phyloP scores from a whole-genome alignment of 2,329 filamentous ascomycete genomes.

The Fusarium pseudonygamai region DNA sequence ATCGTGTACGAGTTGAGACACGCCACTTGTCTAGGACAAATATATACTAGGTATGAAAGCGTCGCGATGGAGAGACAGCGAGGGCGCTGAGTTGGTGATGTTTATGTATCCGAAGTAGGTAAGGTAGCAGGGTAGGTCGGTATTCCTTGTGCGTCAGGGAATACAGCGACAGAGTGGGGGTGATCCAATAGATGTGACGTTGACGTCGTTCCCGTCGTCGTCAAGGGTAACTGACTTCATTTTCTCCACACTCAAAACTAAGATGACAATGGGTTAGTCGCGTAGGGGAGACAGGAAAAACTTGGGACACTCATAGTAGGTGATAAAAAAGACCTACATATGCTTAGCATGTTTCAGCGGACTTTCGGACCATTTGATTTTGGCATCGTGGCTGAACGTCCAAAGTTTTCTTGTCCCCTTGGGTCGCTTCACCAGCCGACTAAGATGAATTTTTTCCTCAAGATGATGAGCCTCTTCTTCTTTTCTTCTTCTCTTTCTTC shows the following conservation, averaged over 20 bases:
- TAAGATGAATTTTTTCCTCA: slow-evolving; percentile 21
- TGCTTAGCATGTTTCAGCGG: rapidly evolving
- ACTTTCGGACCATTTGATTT: background rate
- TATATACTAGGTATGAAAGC: background rate
- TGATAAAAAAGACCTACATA: background rate
- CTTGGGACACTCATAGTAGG: background rate
- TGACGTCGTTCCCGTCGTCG: background rate
- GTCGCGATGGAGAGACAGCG: slow-evolving; percentile 12
- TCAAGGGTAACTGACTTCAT: slow-evolving; percentile 2
- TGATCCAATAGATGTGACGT: slow-evolving; percentile 1
- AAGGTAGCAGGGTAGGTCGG: background rate
- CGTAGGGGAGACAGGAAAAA: background rate
- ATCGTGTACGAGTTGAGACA: slow-evolving; percentile 19
- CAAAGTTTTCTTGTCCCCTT: background rate
- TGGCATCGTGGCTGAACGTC: background rate
- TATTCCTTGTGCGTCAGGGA: slow-evolving; percentile 10
- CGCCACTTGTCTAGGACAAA: slow-evolving; percentile 10
- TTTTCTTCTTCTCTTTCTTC: background rate
- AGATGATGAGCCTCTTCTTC: background rate
- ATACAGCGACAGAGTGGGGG: slow-evolving; percentile 5
- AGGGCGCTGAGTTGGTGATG: background rate
- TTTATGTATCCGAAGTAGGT: background rate
- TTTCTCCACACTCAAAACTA: background rate
- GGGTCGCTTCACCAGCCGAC: slow-evolving; percentile 9
- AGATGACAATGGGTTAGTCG: slow-evolving; percentile 22